Percentiles rank a stretch among this genome's conserved stretches.
These are phyloP conservation scores for Grosmannia clavigera DNA, from an alignment of 2,329 filamentous ascomycete genomes.

Conservation along the genomic window DNA sequence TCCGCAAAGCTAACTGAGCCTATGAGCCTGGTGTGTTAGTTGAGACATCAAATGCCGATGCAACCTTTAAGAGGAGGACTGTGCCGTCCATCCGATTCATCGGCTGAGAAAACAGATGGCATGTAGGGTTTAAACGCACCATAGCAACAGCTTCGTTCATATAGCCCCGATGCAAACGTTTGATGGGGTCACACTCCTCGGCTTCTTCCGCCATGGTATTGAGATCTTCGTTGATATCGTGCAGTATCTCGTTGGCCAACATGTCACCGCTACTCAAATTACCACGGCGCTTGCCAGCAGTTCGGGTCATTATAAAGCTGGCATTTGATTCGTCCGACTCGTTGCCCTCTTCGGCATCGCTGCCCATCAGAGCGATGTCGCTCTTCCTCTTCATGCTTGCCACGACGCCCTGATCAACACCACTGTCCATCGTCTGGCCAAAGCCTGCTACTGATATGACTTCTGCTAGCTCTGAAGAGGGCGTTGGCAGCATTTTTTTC, in stretches of 20 bases:
- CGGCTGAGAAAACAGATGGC: background rate
- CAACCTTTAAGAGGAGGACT: background rate
- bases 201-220: slow-evolving; percentile 9
- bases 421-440: background rate
- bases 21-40: slow-evolving; percentile 22
- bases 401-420: background rate
- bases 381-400: slow-evolving; percentile 2
- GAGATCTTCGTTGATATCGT: slow-evolving; percentile 18
- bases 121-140: slow-evolving; percentile 36
- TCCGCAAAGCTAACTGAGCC: slow-evolving; percentile 74
- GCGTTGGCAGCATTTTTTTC: background rate
- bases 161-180: slow-evolving; percentile 41
- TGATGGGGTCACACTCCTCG: slow-evolving; percentile 19
- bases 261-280: slow-evolving; percentile 13
- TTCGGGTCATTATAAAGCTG: slow-evolving; percentile 14
- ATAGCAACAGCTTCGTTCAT: slow-evolving; percentile 81
- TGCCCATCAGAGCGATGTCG: background rate
- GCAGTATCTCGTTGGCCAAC: slow-evolving; percentile 13
- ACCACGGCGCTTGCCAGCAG: slow-evolving; percentile 12
- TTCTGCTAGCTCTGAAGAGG: background rate
- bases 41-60: background rate
- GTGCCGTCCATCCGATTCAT: background rate
- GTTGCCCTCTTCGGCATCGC: slow-evolving; percentile 8
- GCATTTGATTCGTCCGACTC: slow-evolving; percentile 8
- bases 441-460: background rate